Evolutionary conservation across 2,329 filamentous ascomycete genomes (phyloP).

Genomic region (Westerdykella aurantiaca): DNA sequence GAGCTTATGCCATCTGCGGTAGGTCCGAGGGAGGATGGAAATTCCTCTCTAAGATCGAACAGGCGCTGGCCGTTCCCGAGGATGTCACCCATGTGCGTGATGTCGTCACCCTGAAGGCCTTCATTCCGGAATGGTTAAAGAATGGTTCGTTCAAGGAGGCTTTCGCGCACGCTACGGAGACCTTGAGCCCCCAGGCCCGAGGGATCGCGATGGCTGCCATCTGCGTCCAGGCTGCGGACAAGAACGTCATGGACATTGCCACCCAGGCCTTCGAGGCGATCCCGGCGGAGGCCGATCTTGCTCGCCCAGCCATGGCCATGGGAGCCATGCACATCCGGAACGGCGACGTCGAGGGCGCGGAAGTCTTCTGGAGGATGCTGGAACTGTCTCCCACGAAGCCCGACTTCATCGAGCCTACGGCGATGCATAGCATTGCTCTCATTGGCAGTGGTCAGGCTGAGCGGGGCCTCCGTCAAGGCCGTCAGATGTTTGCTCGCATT

Average conservation of each 20-base stretch:
- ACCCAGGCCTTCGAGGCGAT: conserved; percentile 50
- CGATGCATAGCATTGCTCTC: conserved; percentile 85
- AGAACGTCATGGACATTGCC: conserved; percentile 64
- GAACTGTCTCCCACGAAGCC: conserved; percentile 55
- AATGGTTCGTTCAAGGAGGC: conserved; percentile 67
- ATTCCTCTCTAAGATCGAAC: conserved; percentile 76
- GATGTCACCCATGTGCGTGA: conserved; percentile 62
- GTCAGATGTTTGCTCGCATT: conserved; percentile 82
- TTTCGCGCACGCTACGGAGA: conserved; percentile 62
- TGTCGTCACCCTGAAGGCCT: conserved; percentile 64
- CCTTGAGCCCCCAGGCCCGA: conserved; percentile 54
- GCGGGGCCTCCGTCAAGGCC: conserved; percentile 73
- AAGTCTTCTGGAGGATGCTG: conserved; percentile 74
- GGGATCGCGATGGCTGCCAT: conserved; percentile 65
- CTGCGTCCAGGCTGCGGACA: conserved; percentile 73
- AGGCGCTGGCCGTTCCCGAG: conserved; percentile 45
- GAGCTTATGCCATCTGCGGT: conserved; percentile 77
- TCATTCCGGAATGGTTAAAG: conserved; percentile 72
- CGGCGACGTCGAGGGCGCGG: conserved; percentile 70
- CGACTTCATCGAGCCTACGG: conserved; percentile 75
- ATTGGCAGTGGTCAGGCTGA: conserved; percentile 78
- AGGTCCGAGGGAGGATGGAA: conserved; percentile 75
- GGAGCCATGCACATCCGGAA: conserved; percentile 80
- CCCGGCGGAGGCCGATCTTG: conserved; percentile 40
- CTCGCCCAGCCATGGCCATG: conserved; percentile 66